Evolutionary conservation across 805 yeast species (phyloP), one percentile per base, ranked within the genome.

Genomic region (Kuraishia piskuri): DNA sequence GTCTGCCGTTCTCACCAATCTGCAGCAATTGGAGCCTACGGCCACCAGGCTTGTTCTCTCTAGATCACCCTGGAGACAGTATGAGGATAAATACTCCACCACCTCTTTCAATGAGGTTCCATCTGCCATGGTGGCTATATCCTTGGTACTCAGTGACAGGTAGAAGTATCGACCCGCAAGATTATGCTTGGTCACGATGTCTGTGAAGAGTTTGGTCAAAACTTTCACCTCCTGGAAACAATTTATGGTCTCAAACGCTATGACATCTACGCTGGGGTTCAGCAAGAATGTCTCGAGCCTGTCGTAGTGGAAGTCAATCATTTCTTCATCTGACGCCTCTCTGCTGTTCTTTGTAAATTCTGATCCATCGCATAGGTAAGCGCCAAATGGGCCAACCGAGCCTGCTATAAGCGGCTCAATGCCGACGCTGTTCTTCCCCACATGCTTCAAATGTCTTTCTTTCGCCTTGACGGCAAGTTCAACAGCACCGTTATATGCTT

Each of bases 331-430:
- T 2, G 68, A 62, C 7, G 65, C 69, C 23, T 64, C 70, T 10
- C 73, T 75, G 63, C 86, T 87, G 51, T 82, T 74, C 1, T 95
- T 95, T 2, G 84, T 80, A 59, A 84, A 88, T 61, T 88, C 96
- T 0, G 85, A 74, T 0, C 90, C 90, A 57, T 80, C 74, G 25
- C 85, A 80, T 40, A 85, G 62, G 58, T 68, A 81, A 0, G 91
- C 87, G 1, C 91, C 95, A 63, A 80, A 88, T 0, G 96, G 89
- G 0, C 96, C 96, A 40, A 87, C 67, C 7, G 88, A 79, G 0
- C 88, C 95, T 1, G 79, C 80, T 4, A 83, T 72, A 46, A 26
- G 47, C 25, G 44, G 53, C 53, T 22, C 58, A 46, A 19, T 48
- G 53, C 22, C 53, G 52, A 24, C 37, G 52, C 10, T 2, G 24